phyloP scores from a whole-genome alignment of 2,329 filamentous ascomycete genomes.

The Leptographium radiaticola region DNA sequence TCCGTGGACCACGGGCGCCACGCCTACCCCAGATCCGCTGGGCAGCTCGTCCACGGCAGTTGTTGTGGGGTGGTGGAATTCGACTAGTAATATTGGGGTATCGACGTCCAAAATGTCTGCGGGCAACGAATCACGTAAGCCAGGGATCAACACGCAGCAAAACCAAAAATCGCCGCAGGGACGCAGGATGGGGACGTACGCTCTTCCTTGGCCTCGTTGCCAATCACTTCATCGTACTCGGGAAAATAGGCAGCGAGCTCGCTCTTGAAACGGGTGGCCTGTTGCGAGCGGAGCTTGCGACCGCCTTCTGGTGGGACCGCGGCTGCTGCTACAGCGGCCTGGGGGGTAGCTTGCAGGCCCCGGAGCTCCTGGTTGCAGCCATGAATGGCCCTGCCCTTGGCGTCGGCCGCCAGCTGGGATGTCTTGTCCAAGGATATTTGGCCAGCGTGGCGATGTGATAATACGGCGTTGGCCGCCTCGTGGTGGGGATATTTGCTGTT shows the following conservation, averaged over 20 bases:
- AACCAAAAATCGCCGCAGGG: background rate
- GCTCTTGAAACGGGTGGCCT: constrained; percentile 77
- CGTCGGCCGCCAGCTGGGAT: constrained; percentile 27
- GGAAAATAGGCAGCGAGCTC: constrained; percentile 84
- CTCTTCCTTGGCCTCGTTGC: constrained; percentile 65
- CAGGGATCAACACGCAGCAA: background rate
- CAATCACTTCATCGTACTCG: constrained; percentile 89
- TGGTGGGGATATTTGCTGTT: background rate
- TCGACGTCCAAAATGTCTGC: constrained; percentile 60
- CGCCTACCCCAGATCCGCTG: background rate
- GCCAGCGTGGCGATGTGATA: constrained; percentile 7
- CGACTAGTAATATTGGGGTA: constrained; percentile 59
- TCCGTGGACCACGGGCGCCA: constrained; percentile 29
- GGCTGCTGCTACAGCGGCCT: constrained; percentile 9
- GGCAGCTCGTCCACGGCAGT: constrained; percentile 9
- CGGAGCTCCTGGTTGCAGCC: constrained; percentile 49
- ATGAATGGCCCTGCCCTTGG: constrained; percentile 46
- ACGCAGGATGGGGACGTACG: constrained; percentile 37
- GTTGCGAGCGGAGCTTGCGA: constrained; percentile 71
- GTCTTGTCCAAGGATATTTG: background rate
- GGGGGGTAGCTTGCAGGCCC: constrained; percentile 35
- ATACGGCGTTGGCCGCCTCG: background rate
- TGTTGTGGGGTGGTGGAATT: constrained; percentile 27
- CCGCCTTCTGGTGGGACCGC: constrained; percentile 42
- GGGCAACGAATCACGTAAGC: background rate